A percentile compares a stretch with the other conserved stretches of the same genome.
Conservation (phyloP, 345 rosid genomes). For the Conringia planisiliqua region DNA sequence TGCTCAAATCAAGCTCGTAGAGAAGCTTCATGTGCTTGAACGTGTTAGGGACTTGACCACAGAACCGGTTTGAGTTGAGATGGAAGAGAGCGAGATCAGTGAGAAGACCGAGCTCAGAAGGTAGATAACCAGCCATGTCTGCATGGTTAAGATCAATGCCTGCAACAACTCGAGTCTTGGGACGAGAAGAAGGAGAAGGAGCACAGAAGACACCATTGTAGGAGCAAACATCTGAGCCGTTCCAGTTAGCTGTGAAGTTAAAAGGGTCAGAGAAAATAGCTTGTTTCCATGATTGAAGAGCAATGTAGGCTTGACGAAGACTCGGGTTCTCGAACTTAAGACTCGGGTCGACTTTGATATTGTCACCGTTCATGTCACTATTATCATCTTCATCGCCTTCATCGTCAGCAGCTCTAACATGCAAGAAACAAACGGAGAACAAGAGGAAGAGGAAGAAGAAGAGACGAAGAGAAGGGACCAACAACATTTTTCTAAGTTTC, state of each 20-base stretch:
- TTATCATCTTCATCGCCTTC: neutral
- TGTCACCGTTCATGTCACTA: neutral
- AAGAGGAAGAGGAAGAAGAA: constrained; percentile 23
- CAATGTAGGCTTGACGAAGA: constrained; percentile 64
- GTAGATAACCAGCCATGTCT: constrained; percentile 71
- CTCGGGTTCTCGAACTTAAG: constrained; percentile 55
- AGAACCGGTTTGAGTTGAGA: constrained; percentile 69
- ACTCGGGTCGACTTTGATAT: constrained; percentile 36
- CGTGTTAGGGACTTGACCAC: constrained; percentile 50
- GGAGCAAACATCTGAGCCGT: constrained; percentile 56
- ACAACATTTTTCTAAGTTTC: constrained; percentile 8
- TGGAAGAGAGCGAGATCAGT: constrained; percentile 72
- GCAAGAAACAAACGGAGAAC: constrained; percentile 20
- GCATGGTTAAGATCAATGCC: constrained; percentile 71
- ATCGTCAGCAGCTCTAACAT: neutral
- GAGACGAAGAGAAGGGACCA: constrained; percentile 9
- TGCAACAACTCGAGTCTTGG: constrained; percentile 47
- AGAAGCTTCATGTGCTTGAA: constrained; percentile 57
- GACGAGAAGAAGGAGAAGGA: constrained; percentile 35
- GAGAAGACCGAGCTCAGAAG: constrained; percentile 55
- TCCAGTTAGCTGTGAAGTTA: constrained; percentile 67
- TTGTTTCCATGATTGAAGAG: constrained; percentile 62
- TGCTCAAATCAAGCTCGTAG: constrained; percentile 65
- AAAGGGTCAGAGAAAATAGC: constrained; percentile 70
- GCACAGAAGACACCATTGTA: constrained; percentile 65